Evolutionary conservation across 352 stramenopile species (phyloP).

Genomic region (Phytopythium ostracodes): DNA sequence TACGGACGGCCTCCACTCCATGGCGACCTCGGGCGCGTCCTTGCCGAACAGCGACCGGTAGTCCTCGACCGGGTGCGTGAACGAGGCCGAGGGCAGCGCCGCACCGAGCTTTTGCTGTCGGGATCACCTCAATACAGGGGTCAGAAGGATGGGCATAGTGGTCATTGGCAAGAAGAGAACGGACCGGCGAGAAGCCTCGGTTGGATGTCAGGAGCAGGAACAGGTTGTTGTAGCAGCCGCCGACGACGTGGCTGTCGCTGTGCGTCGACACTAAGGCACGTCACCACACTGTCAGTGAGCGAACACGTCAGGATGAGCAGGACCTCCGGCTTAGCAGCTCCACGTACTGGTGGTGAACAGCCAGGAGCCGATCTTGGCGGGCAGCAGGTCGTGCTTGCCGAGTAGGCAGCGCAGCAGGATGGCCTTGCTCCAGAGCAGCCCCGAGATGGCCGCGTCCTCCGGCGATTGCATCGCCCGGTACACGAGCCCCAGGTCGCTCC

Average conservation of each 20-base stretch:
- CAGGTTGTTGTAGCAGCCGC: slow-evolving; percentile 71
- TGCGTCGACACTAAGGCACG: slow-evolving; percentile 63
- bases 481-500: slow-evolving; percentile 47
- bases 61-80: slow-evolving; percentile 48
- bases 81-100: slow-evolving; percentile 44
- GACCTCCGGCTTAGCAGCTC: background rate
- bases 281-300: slow-evolving; percentile 5
- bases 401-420: slow-evolving; percentile 59
- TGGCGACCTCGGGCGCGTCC: slow-evolving; percentile 31
- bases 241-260: slow-evolving; percentile 55
- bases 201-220: slow-evolving; percentile 38
- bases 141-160: too few relatives aligned
- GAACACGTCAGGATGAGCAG: too few relatives aligned
- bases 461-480: slow-evolving; percentile 62
- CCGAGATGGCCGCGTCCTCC: slow-evolving; percentile 41
- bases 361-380: slow-evolving; percentile 62
- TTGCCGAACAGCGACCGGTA: slow-evolving; percentile 33
- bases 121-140: too few relatives aligned
- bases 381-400: slow-evolving; percentile 30
- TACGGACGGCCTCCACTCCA: slow-evolving; percentile 67
- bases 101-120: slow-evolving; percentile 30
- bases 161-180: too few relatives aligned
- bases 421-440: slow-evolving; percentile 68
- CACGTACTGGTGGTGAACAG: slow-evolving; percentile 76
- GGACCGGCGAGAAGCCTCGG: slow-evolving; percentile 5